A percentile compares a stretch with the other conserved stretches of the same genome.
phyloP scores from a whole-genome alignment of 768 basidiomycete genomes.

The Rhodotorula graminis region DNA sequence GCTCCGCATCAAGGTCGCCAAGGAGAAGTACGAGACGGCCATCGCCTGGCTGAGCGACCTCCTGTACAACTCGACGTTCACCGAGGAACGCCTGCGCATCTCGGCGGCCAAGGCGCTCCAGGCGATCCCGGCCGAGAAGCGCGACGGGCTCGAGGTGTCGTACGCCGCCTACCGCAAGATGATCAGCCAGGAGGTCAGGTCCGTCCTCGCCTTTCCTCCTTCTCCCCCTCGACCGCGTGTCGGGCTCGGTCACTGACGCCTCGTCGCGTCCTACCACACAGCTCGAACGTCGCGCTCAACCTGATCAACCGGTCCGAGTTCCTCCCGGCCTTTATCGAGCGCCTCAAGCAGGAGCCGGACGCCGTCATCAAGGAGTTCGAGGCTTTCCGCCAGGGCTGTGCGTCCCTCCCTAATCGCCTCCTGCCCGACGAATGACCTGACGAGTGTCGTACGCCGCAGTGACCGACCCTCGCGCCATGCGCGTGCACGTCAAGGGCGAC shows the following conservation, averaged over 20 bases:
- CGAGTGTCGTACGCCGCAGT: constrained; percentile 52
- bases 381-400: constrained; percentile 64
- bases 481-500: constrained; percentile 88
- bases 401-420: constrained; percentile 45
- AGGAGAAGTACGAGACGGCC: constrained; percentile 68
- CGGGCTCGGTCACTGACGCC: background rate
- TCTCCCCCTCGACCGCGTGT: background rate
- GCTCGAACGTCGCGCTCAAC: constrained; percentile 45
- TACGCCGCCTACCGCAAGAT: constrained; percentile 64
- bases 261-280: background rate
- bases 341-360: constrained; percentile 67
- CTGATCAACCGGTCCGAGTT: constrained; percentile 73
- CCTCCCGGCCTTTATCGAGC: constrained; percentile 65
- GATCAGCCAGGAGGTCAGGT: constrained; percentile 66
- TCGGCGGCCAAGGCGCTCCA: constrained; percentile 83
- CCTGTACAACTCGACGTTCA: constrained; percentile 68
- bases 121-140: constrained; percentile 81
- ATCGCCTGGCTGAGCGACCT: constrained; percentile 81
- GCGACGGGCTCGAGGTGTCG: constrained; percentile 76
- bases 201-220: constrained; percentile 42
- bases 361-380: constrained; percentile 69
- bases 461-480: constrained; percentile 70
- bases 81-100: constrained; percentile 74
- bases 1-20: constrained; percentile 79
- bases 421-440: background rate